Evolutionary conservation across 2,329 filamentous ascomycete species (phyloP).

Genomic region (Colletotrichum paranaense): DNA sequence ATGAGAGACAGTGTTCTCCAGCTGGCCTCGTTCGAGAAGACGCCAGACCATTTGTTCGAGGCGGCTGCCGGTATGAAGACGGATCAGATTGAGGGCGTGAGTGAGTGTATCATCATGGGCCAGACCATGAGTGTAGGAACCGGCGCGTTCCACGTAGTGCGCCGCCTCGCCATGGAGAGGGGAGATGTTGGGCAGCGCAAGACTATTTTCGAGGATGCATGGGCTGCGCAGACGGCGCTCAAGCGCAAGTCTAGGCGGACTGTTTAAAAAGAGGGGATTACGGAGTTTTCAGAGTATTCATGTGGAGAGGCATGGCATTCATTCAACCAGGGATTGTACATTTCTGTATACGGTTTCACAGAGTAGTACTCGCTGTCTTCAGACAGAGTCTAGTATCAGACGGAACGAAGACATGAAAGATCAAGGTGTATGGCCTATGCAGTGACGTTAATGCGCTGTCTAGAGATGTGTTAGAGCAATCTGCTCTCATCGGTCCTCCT

Average conservation of each 20-base stretch:
- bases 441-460: neutral
- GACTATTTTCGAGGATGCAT: slow-evolving; percentile 79
- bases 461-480: neutral
- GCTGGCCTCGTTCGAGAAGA: slow-evolving; percentile 97
- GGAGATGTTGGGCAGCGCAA: slow-evolving; percentile 67
- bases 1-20: slow-evolving; percentile 96
- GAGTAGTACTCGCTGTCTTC: slow-evolving; percentile 5
- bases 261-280: neutral
- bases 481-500: neutral
- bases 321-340: slow-evolving; percentile 15
- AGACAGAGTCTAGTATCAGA: neutral
- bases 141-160: slow-evolving; percentile 89
- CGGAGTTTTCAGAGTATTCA: neutral
- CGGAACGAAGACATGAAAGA: slow-evolving; percentile 8
- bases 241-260: slow-evolving; percentile 31
- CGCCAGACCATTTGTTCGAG: slow-evolving; percentile 95
- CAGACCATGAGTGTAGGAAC: slow-evolving; percentile 94
- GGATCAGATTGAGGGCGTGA: slow-evolving; percentile 92
- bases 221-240: slow-evolving; percentile 52
- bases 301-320: slow-evolving; percentile 10
- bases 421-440: neutral
- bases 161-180: slow-evolving; percentile 76
- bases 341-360: slow-evolving; percentile 12
- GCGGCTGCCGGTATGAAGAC: slow-evolving; percentile 92
- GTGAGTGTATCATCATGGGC: slow-evolving; percentile 98